Evolutionary conservation across 352 stramenopile species (phyloP), one percentile per base, ranked within the genome.

Genomic region (Phytophthora melonis): DNA sequence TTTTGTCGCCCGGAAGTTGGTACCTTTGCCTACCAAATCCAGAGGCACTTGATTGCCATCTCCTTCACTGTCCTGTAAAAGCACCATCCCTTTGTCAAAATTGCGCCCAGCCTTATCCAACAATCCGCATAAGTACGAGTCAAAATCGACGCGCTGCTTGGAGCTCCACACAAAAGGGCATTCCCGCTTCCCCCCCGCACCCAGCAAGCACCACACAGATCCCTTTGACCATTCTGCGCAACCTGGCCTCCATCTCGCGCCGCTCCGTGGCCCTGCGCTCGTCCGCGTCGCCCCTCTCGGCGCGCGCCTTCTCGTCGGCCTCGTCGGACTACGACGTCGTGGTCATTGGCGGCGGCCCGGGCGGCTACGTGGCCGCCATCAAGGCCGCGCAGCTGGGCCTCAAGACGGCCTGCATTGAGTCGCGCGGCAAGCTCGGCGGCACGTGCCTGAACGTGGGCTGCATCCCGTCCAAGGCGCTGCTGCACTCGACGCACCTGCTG

Each of bases 391-490:
- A 99, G 83, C 79, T 99, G 13, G 98, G 98, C 10, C 82, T 99
- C 19, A 99, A 99, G 81, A 99, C 98, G 9, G 98, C 97, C 5
- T 99, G 97, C 72, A 85, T 99, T 7, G 98, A 99, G 89, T 98
- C 96, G 64, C 93, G 98, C 50, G 98, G 98, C 32, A 80, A 87
- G 70, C 84, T 99, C 43, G 98, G 98, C 58, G 98, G 96, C 66
- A 99, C 98, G 23, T 99, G 98, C 87, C 89, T 99, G 34, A 99
- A 99, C 80, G 98, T 99, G 6, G 98, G 98, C 43, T 99, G 98
- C 86, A 99, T 99, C 80, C 98, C 98, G 49, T 99, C 97, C 75
- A 99, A 99, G 84, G 98, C 98, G 43, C 87, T 99, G 36, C 85
- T 99, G 54, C 90, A 98, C 74, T 98, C 93, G 57, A 97, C 91